Conservation (phyloP, 169 alveolate species). For the Plasmodium yoelii region DNA sequence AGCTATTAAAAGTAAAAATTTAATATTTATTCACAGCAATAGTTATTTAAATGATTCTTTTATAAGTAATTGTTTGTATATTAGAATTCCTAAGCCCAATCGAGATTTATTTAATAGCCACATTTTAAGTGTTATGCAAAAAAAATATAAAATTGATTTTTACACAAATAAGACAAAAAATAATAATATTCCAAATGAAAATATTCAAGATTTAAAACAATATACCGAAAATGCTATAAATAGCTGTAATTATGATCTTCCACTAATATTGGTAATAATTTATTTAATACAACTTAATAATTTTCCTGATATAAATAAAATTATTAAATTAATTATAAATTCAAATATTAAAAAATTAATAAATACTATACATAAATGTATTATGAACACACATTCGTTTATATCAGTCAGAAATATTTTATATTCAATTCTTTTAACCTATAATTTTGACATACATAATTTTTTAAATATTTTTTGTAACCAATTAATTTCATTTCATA, state of each 20-base stretch:
- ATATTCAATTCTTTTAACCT: constrained; percentile 31
- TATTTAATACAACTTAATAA: constrained; percentile 49
- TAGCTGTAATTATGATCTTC: constrained; percentile 51
- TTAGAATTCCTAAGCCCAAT: constrained; percentile 55
- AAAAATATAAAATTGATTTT: constrained; percentile 25
- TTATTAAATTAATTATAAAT: constrained; percentile 45
- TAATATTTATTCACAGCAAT: constrained; percentile 58
- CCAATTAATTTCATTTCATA: constrained; percentile 31
- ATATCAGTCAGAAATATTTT: constrained; percentile 58
- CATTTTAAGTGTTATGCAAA: constrained; percentile 34
- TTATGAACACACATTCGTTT: constrained; percentile 17
- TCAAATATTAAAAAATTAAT: constrained; percentile 60
- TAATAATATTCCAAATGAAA: neutral
- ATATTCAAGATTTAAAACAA: too few relatives aligned
- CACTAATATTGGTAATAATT: constrained; percentile 39
- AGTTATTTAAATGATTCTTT: constrained; percentile 11
- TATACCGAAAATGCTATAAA: constrained; percentile 25
- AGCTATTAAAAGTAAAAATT: constrained; percentile 14
- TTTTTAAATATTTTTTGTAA: constrained; percentile 56
- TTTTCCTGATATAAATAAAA: constrained; percentile 49
- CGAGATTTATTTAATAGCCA: constrained; percentile 15
- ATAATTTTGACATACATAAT: constrained; percentile 34
- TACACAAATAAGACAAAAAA: neutral
- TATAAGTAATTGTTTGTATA: constrained; percentile 50
- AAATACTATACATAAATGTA: constrained; percentile 40